Conservation (phyloP, 2,329 filamentous ascomycete species). For the Endothia cerciana region DNA sequence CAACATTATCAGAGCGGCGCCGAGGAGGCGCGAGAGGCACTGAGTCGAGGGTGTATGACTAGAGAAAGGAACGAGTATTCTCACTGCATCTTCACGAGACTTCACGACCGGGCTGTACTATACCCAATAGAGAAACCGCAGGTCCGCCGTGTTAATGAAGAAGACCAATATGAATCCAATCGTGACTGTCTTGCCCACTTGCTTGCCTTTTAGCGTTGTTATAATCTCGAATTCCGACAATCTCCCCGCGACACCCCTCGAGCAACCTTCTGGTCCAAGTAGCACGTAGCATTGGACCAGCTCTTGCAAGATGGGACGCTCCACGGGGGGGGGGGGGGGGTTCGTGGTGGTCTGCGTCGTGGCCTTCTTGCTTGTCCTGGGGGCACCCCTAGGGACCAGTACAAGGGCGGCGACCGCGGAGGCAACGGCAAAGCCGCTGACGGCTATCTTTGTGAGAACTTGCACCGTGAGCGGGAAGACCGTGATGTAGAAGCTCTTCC, state of each 20-base stretch:
- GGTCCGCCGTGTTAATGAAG: conserved; percentile 29
- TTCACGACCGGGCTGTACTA: conserved; percentile 29
- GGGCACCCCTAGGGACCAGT: not conserved
- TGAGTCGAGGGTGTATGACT: conserved; percentile 42
- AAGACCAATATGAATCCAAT: conserved; percentile 3
- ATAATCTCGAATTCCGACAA: not conserved
- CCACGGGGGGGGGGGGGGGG: too few species aligned
- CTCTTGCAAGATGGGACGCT: not conserved
- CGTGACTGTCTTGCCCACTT: not conserved
- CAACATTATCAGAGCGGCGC: conserved; percentile 95
- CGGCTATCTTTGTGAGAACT: not conserved
- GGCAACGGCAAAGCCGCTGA: not conserved
- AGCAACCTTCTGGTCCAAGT: not conserved
- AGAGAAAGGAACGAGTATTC: conserved; percentile 6
- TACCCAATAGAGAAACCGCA: conserved; percentile 29
- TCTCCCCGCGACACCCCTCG: not conserved
- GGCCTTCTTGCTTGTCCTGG: too few species aligned
- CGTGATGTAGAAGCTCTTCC: too few species aligned
- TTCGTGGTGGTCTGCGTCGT: not conserved
- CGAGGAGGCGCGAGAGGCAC: conserved; percentile 78
- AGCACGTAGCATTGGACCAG: not conserved
- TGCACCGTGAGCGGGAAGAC: not conserved
- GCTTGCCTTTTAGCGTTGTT: not conserved
- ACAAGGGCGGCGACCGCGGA: not conserved
- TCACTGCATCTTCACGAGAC: not conserved